phyloP scores from a whole-genome alignment of 2,329 filamentous ascomycete genomes.

The Fusarium nurragi region DNA sequence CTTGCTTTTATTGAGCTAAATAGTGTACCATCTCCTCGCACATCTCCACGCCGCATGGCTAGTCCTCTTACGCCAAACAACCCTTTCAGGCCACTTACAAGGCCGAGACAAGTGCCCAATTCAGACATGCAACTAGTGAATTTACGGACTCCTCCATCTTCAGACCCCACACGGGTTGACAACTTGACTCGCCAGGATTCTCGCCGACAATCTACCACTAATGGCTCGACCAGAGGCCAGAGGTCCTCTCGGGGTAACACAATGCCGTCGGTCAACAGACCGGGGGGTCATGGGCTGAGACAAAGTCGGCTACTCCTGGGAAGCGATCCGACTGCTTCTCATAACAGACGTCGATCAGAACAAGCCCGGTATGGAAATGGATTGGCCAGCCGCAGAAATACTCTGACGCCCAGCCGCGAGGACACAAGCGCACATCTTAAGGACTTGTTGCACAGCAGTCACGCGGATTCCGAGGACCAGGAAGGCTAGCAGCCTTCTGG shows the following conservation, averaged over 20 bases:
- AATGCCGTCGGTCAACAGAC: not conserved
- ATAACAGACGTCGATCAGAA: conserved; percentile 15
- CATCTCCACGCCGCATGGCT: conserved; percentile 8
- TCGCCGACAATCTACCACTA: conserved; percentile 6
- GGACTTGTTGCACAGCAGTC: conserved; percentile 20
- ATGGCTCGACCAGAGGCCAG: conserved; percentile 4
- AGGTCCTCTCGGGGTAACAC: conserved; percentile 1
- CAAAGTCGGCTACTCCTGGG: conserved; percentile 26
- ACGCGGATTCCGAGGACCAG: conserved; percentile 18
- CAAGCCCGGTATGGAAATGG: conserved; percentile 20
- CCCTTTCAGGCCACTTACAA: conserved; percentile 14
- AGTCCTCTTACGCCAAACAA: conserved; percentile 7
- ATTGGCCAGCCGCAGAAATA: conserved; percentile 10
- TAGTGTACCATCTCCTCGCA: conserved; percentile 3
- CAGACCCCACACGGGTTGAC: conserved; percentile 26
- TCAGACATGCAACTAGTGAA: not conserved
- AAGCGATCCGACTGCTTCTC: conserved; percentile 1
- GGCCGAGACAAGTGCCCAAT: conserved; percentile 4
- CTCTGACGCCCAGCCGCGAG: conserved; percentile 14
- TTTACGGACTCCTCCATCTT: conserved; percentile 43
- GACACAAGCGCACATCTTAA: conserved; percentile 21
- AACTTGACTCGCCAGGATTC: conserved; percentile 5
- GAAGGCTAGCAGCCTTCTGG: conserved; percentile 38
- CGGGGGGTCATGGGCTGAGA: conserved; percentile 11
- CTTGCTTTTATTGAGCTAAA: conserved; percentile 10